Base-by-base conservation (phyloP, 257 asterid species). In the Avicennia marina region DNA sequence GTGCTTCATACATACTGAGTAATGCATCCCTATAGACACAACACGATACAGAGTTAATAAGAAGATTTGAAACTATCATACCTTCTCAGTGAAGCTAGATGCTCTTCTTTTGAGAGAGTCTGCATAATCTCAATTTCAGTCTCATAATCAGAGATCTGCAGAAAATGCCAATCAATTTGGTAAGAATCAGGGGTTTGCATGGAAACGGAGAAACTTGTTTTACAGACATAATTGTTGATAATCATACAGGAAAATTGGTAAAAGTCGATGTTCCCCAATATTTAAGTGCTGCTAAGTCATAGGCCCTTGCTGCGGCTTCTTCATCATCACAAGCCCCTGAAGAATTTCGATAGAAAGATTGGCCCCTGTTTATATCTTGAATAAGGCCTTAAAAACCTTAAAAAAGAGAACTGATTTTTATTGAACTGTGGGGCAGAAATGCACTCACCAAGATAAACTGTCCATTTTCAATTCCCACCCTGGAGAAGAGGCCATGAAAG, bases 391-490 rank as follows among this genome's bases (percentile, higher is more conserved):
- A n/a, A n/a, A n/a, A n/a, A n/a, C n/a, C n/a, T n/a, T n/a, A n/a
- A n/a, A n/a, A n/a, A n/a, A n/a, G n/a, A n/a, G n/a, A n/a, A n/a
- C n/a, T n/a, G n/a, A n/a, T n/a, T n/a, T n/a, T n/a, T n/a, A n/a
- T n/a, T n/a, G n/a, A n/a, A n/a, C n/a, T n/a, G n/a, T n/a, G 17
- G 25, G 2, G 34, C 47, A 33, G 3, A 63, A 22, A 4, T 42
- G 13, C 38, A 61, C 82, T 75, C 66, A 79, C 86, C 86, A 58
- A 79, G 82, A 75, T 79, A 79, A 56, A 79, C 86, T 78, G 81
- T 51, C 52, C 51, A 50, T 42, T 48, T 55, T 29, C 26, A 36
- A 56, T 24, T 54, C n/a, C n/a, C n/a, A 38, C 68, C 51, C 63
- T n/a, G 25, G 21, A 50, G 47, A 10, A 31, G 40, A 36, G 45